These are phyloP conservation scores for Paracoccidioides lutzii DNA, from an alignment of 2,329 filamentous ascomycete species.

Conservation along the genomic window DNA sequence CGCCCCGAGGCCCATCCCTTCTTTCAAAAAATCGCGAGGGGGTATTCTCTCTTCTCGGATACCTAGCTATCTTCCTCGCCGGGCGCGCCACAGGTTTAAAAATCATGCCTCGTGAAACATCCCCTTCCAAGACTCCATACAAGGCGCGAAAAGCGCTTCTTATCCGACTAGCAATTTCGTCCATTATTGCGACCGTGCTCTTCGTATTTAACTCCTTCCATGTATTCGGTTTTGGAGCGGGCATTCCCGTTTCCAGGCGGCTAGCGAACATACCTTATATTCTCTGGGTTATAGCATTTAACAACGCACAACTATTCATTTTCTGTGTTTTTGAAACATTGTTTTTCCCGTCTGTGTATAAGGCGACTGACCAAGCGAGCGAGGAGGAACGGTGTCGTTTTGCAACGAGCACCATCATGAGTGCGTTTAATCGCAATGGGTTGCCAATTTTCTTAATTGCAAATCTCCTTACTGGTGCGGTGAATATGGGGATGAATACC, in stretches of 20 bases:
- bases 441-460: constrained; percentile 73
- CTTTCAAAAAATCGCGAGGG: constrained; percentile 88
- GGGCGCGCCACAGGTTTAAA: constrained; percentile 74
- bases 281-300: constrained; percentile 85
- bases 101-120: constrained; percentile 54
- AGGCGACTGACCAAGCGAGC: constrained; percentile 37
- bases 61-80: constrained; percentile 85
- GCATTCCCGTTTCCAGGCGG: constrained; percentile 66
- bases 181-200: constrained; percentile 53
- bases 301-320: constrained; percentile 64
- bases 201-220: constrained; percentile 59
- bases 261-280: constrained; percentile 90
- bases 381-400: constrained; percentile 53
- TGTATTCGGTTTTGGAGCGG: constrained; percentile 51
- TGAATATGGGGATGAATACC: constrained; percentile 80
- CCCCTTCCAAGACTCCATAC: constrained; percentile 30
- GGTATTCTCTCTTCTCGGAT: constrained; percentile 87
- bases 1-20: constrained; percentile 58
- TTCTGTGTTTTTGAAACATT: constrained; percentile 67
- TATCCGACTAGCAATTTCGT: constrained; percentile 51
- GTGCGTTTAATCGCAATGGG: constrained; percentile 79
- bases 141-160: constrained; percentile 45
- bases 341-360: constrained; percentile 62
- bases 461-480: constrained; percentile 75
- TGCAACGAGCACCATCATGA: constrained; percentile 69